These are phyloP conservation scores for Ogataea ganodermae DNA, from an alignment of 805 yeast genomes.

Conservation along the genomic window DNA sequence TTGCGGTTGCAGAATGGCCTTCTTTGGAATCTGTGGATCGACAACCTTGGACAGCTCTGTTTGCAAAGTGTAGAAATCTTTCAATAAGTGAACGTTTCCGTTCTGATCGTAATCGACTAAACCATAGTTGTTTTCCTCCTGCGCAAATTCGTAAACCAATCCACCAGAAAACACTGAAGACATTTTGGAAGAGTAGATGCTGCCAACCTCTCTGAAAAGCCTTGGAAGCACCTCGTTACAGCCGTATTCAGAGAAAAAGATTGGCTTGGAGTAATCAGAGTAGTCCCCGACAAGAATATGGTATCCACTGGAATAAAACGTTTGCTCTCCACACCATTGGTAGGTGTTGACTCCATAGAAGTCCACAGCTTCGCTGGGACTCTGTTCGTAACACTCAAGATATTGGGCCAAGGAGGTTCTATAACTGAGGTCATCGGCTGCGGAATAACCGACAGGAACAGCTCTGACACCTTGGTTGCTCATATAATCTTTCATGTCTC, in stretches of 20 bases:
- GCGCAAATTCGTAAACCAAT: slow-evolving; percentile 75
- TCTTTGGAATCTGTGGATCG: slow-evolving; percentile 28
- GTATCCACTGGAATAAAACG: slow-evolving; percentile 78
- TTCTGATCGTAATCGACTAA: slow-evolving; percentile 51
- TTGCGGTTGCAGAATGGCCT: slow-evolving; percentile 23
- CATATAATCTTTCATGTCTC: slow-evolving; percentile 80
- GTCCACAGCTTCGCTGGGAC: slow-evolving; percentile 61
- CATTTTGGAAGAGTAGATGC: slow-evolving; percentile 75
- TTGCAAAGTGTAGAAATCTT: slow-evolving; percentile 47
- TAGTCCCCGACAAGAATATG: slow-evolving; percentile 70
- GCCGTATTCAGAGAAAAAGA: slow-evolving; percentile 90
- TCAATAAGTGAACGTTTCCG: slow-evolving; percentile 45
- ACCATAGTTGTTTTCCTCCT: slow-evolving; percentile 80
- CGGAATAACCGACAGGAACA: slow-evolving; percentile 93
- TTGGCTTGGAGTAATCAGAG: slow-evolving; percentile 66
- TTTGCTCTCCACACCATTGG: slow-evolving; percentile 88
- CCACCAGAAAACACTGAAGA: slow-evolving; percentile 81
- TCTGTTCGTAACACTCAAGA: slow-evolving; percentile 69
- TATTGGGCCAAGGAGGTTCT: slow-evolving; percentile 77
- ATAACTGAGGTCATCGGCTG: slow-evolving; percentile 86
- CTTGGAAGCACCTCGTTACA: slow-evolving; percentile 84
- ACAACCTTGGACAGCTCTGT: slow-evolving; percentile 43
- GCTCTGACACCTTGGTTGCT: slow-evolving; percentile 55
- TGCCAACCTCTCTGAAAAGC: slow-evolving; percentile 69
- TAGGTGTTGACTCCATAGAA: slow-evolving; percentile 81